phyloP scores from a whole-genome alignment of 805 yeast species.

The Jamesozyma gamospora region DNA sequence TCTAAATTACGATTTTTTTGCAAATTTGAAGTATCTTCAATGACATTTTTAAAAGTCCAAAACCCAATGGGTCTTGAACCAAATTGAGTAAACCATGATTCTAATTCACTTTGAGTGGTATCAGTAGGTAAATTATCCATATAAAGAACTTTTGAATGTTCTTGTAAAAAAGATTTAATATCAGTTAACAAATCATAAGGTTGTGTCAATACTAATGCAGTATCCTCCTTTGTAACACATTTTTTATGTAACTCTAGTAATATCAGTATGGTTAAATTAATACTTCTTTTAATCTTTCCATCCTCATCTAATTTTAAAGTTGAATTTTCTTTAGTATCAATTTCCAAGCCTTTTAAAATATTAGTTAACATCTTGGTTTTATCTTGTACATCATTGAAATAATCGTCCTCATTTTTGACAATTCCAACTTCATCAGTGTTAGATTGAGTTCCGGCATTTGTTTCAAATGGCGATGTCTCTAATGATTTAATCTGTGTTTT shows the following conservation, averaged over 20 bases:
- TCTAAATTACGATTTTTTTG: slow-evolving; percentile 19
- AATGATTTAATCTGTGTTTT: not conserved
- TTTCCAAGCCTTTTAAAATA: slow-evolving; percentile 4
- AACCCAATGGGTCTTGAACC: slow-evolving; percentile 83
- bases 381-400: not conserved
- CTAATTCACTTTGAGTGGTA: slow-evolving; percentile 83
- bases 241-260: slow-evolving; percentile 25
- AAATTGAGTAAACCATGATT: slow-evolving; percentile 81
- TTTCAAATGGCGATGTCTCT: not conserved
- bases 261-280: slow-evolving; percentile 15
- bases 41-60: slow-evolving; percentile 69
- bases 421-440: not conserved
- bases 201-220: slow-evolving; percentile 46
- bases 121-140: slow-evolving; percentile 75
- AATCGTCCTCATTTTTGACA: not conserved
- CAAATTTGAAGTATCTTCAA: slow-evolving; percentile 20
- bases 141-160: slow-evolving; percentile 68
- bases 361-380: slow-evolving; percentile 11
- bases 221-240: slow-evolving; percentile 38
- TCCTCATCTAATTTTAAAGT: not conserved
- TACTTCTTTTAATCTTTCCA: not conserved
- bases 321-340: not conserved
- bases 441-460: not conserved
- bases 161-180: slow-evolving; percentile 52
- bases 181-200: slow-evolving; percentile 78